These are phyloP conservation scores for Vigna unguiculata DNA, from an alignment of 306 rosid species.

Conservation along the genomic window DNA sequence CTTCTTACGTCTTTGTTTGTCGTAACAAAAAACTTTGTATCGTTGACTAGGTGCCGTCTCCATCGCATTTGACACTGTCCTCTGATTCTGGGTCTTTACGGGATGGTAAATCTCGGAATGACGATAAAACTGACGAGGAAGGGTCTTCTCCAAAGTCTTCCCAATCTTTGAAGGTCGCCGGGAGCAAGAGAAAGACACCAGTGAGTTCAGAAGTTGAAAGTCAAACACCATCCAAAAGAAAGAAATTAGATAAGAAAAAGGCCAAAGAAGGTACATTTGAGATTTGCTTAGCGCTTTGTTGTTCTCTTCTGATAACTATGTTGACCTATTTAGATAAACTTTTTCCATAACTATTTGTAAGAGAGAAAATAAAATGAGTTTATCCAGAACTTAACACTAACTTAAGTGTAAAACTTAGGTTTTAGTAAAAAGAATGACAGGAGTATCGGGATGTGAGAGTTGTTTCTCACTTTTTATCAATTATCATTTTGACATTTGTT, in stretches of 20 bases:
- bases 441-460: conserved; percentile 12
- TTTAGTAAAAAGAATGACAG: neutral
- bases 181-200: conserved; percentile 46
- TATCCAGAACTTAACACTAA: too few species aligned
- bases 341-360: too few species aligned
- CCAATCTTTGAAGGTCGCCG: conserved; percentile 33
- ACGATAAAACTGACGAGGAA: conserved; percentile 44
- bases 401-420: too few species aligned
- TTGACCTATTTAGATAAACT: too few species aligned
- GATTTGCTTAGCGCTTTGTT: conserved; percentile 28
- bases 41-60: conserved; percentile 65
- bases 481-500: conserved; percentile 22
- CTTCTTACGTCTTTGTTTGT: conserved; percentile 10
- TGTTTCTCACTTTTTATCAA: conserved; percentile 27
- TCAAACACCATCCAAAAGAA: conserved; percentile 42
- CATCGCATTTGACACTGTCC: conserved; percentile 59
- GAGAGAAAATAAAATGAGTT: too few species aligned
- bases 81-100: conserved; percentile 65
- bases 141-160: conserved; percentile 55
- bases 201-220: conserved; percentile 48
- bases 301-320: conserved; percentile 25
- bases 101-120: conserved; percentile 46
- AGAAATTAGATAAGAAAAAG: conserved; percentile 49
- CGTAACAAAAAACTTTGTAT: conserved; percentile 4
- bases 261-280: conserved; percentile 54